Evolutionary conservation across 2,329 filamentous ascomycete genomes (phyloP).

Genomic region (Exophiala spinifera): DNA sequence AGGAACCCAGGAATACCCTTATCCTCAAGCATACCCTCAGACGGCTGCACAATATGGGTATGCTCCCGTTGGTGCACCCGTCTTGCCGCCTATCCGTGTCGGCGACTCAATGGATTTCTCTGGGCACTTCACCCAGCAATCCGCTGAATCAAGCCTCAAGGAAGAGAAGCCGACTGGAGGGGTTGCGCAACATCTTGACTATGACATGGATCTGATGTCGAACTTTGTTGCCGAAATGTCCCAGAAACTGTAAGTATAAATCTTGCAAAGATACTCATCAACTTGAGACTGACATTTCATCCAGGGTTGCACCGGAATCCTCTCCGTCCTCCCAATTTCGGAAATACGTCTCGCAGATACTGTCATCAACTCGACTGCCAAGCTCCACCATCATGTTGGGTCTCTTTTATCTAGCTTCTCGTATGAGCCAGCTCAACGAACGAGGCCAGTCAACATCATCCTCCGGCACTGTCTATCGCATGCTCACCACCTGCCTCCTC

Average conservation of each 20-base stretch:
- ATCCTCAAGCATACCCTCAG: slow-evolving; percentile 17
- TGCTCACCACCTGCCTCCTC: slow-evolving; percentile 79
- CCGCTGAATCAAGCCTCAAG: slow-evolving; percentile 45
- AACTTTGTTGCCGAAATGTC: slow-evolving; percentile 93
- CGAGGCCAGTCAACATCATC: slow-evolving; percentile 54
- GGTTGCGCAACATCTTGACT: slow-evolving; percentile 90
- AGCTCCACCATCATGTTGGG: slow-evolving; percentile 88
- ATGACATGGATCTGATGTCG: slow-evolving; percentile 94
- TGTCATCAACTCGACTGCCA: slow-evolving; percentile 84
- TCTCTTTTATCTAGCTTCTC: slow-evolving; percentile 81
- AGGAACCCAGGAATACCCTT: slow-evolving; percentile 21
- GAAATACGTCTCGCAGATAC: slow-evolving; percentile 87
- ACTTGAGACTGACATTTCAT: slow-evolving; percentile 56
- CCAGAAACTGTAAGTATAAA: slow-evolving; percentile 60
- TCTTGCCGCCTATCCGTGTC: slow-evolving; percentile 43
- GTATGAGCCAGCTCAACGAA: slow-evolving; percentile 70
- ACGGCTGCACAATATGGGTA: slow-evolving; percentile 22
- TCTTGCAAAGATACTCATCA: slow-evolving; percentile 34
- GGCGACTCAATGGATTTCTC: slow-evolving; percentile 34
- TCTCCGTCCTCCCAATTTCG: slow-evolving; percentile 71
- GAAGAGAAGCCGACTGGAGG: slow-evolving; percentile 72
- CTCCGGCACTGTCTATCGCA: slow-evolving; percentile 75
- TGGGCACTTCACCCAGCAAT: slow-evolving; percentile 30
- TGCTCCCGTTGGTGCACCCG: slow-evolving; percentile 32
- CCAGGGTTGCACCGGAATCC: slow-evolving; percentile 61